A percentile compares a stretch with the other conserved stretches of the same genome.
These are phyloP conservation scores for Zizania palustris DNA, from an alignment of 202 grass and related monocot genomes.

Conservation along the genomic window DNA sequence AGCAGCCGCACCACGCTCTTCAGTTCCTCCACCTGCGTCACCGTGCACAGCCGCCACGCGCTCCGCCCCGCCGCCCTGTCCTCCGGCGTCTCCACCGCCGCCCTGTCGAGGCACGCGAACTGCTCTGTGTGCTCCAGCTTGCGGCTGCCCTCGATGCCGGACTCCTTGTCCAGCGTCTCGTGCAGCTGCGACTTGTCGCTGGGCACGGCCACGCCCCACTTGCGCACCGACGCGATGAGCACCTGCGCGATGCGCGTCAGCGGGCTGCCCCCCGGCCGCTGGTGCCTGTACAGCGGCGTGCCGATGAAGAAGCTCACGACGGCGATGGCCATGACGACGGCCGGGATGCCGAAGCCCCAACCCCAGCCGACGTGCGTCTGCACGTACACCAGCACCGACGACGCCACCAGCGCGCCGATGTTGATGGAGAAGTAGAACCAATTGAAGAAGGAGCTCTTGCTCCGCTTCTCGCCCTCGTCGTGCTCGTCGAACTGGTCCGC, in stretches of 20 bases:
- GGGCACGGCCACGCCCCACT: constrained; percentile 51
- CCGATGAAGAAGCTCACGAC: constrained; percentile 78
- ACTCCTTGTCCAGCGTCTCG: constrained; percentile 71
- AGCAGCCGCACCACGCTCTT: constrained; percentile 81
- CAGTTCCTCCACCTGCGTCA: constrained; percentile 93
- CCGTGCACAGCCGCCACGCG: constrained; percentile 78
- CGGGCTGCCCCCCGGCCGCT: constrained; percentile 80
- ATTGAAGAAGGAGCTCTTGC: constrained; percentile 92
- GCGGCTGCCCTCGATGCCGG: constrained; percentile 71
- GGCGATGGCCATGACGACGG: constrained; percentile 78
- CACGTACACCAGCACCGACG: constrained; percentile 83
- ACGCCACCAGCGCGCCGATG: constrained; percentile 78
- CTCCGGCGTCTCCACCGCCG: constrained; percentile 39
- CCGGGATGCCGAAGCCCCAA: constrained; percentile 93
- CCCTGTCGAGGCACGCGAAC: constrained; percentile 75
- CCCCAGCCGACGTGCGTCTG: constrained; percentile 87
- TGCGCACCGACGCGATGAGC: constrained; percentile 59
- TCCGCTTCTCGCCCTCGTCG: constrained; percentile 57
- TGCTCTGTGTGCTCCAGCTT: constrained; percentile 79
- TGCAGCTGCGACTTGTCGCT: constrained; percentile 46
- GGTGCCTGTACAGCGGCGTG: constrained; percentile 76
- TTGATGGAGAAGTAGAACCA: constrained; percentile 99
- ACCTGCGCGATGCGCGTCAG: constrained; percentile 80
- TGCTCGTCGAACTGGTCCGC: constrained; percentile 88
- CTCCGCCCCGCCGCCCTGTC: constrained; percentile 9